Conservation (phyloP, 805 yeast species). For the Wickerhamomyces subpelliculosus region DNA sequence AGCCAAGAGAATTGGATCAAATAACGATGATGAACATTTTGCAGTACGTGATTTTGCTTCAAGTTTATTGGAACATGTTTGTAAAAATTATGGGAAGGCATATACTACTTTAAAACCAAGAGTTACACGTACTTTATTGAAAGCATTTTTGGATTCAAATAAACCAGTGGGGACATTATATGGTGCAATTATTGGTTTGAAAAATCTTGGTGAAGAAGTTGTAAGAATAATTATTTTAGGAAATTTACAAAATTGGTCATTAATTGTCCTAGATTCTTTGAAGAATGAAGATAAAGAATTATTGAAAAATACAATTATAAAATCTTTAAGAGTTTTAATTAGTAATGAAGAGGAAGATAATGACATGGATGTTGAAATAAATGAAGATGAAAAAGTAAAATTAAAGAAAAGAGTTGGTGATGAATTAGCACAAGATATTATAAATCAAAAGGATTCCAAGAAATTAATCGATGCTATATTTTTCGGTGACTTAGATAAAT, state of each 20-base stretch:
- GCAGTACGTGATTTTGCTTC: conserved; percentile 88
- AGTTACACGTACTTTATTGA: conserved; percentile 83
- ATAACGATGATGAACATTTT: conserved; percentile 24
- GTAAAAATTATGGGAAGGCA: conserved; percentile 71
- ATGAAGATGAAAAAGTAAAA: conserved; percentile 32
- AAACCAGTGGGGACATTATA: conserved; percentile 86
- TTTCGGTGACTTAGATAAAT: conserved; percentile 49
- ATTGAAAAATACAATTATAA: conserved; percentile 45
- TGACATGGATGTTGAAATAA: conserved; percentile 31
- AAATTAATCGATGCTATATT: conserved; percentile 58
- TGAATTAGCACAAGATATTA: conserved; percentile 42
- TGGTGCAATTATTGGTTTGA: conserved; percentile 84
- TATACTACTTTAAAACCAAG: conserved; percentile 89
- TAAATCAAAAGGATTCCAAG: conserved; percentile 39
- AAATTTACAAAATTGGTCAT: conserved; percentile 76
- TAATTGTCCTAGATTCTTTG: conserved; percentile 40
- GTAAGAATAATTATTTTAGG: conserved; percentile 79
- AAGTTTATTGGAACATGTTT: conserved; percentile 70
- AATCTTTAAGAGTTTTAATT: conserved; percentile 45
- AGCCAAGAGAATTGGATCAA: conserved; percentile 80
- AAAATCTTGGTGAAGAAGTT: conserved; percentile 81
- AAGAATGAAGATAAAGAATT: conserved; percentile 39
- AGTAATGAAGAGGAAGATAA: conserved; percentile 19
- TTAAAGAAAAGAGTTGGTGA: conserved; percentile 56
- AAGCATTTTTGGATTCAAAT: conserved; percentile 82